Percentiles rank a stretch among this genome's conserved stretches.
These are phyloP conservation scores for Blepharisma stoltei DNA, from an alignment of 73 alveolate genomes.

Conservation along the genomic window DNA sequence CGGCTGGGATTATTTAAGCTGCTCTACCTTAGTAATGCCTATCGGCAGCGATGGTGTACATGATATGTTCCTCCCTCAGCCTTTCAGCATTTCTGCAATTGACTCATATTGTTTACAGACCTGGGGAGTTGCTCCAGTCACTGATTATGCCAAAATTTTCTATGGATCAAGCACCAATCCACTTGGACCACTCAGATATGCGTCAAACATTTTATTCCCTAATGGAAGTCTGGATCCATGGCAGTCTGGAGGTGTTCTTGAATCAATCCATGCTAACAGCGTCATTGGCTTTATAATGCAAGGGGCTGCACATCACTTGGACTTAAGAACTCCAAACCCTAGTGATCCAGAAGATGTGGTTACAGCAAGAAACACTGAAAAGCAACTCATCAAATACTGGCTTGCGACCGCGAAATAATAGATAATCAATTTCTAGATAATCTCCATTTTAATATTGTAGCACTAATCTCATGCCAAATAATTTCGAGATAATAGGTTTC, in stretches of 20 bases:
- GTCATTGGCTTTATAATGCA: constrained; percentile 15
- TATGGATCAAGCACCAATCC: constrained; percentile 48
- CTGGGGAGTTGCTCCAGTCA: constrained; percentile 42
- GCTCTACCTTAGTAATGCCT: constrained; percentile 62
- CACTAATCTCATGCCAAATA: too few species aligned
- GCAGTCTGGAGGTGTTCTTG: constrained; percentile 60
- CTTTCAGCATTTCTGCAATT: constrained; percentile 32
- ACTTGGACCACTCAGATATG: constrained; percentile 18
- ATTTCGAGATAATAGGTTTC: too few species aligned
- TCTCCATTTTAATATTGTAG: too few species aligned
- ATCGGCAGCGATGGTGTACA: constrained; percentile 44
- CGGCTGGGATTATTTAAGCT: constrained; percentile 60
- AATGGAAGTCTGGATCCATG: constrained; percentile 67
- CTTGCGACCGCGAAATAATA: too few species aligned
- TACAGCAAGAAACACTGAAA: constrained; percentile 37
- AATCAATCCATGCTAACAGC: not conserved
- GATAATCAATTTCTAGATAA: too few species aligned
- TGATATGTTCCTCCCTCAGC: constrained; percentile 53
- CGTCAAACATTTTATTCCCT: constrained; percentile 46
- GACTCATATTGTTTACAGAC: constrained; percentile 35
- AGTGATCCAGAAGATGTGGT: constrained; percentile 54
- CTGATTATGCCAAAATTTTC: constrained; percentile 37
- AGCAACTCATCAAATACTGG: constrained; percentile 43
- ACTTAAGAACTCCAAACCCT: constrained; percentile 55
- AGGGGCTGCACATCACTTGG: constrained; percentile 64